These are phyloP conservation scores for Ophiostoma tasmaniense DNA, from an alignment of 2,329 filamentous ascomycete genomes.

Conservation along the genomic window DNA sequence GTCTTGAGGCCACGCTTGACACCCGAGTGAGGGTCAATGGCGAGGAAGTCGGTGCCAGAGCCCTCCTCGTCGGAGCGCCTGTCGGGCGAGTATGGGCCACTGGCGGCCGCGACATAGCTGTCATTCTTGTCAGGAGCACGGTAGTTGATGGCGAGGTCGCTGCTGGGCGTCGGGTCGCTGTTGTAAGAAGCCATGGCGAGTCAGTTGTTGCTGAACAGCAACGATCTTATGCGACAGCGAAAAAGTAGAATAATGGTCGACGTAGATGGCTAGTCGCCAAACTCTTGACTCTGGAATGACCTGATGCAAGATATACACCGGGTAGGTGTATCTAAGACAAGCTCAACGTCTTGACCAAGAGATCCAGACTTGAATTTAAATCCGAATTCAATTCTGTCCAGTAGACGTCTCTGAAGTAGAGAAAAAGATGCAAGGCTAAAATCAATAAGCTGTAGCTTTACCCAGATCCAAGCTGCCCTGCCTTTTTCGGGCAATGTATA, in stretches of 20 bases:
- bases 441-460: background rate
- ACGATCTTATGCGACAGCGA: background rate
- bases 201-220: background rate
- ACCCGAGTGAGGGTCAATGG: slow-evolving; percentile 52
- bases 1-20: slow-evolving; percentile 63
- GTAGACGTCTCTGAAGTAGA: background rate
- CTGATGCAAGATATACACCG: background rate
- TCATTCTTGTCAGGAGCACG: slow-evolving; percentile 11
- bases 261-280: background rate
- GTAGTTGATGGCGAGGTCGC: slow-evolving; percentile 13
- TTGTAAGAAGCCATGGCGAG: slow-evolving; percentile 2
- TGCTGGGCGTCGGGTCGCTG: slow-evolving; percentile 3
- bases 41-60: slow-evolving; percentile 34
- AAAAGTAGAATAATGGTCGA: background rate
- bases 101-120: background rate
- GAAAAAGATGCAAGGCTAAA: background rate
- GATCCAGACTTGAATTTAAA: background rate
- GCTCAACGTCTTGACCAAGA: too few relatives aligned
- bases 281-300: background rate
- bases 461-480: background rate
- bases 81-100: background rate
- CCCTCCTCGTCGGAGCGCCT: slow-evolving; percentile 18
- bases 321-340: too few relatives aligned
- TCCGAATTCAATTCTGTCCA: background rate
- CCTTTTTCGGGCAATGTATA: background rate